These are phyloP conservation scores for Pleurotus platypus DNA, from an alignment of 768 basidiomycete genomes.

Conservation along the genomic window DNA sequence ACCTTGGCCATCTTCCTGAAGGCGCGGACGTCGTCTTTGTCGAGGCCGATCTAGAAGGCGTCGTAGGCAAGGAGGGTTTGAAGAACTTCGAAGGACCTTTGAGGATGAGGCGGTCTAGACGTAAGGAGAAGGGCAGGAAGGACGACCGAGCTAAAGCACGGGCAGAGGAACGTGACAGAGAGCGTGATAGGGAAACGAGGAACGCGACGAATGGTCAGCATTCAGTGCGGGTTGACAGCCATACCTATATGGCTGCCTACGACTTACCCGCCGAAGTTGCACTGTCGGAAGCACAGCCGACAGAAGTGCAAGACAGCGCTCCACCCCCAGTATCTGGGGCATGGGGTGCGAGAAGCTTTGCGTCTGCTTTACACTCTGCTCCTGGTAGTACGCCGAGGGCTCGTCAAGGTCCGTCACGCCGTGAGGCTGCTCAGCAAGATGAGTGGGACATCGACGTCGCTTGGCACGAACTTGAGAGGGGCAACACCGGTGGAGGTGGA, in stretches of 20 bases:
- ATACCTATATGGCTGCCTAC: conserved; percentile 10
- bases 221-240: conserved; percentile 12
- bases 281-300: conserved; percentile 13
- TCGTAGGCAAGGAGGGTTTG: conserved; percentile 74
- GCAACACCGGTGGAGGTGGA: conserved; percentile 14
- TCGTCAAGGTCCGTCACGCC: conserved; percentile 16
- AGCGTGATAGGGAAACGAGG: conserved; percentile 37
- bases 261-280: conserved; percentile 19
- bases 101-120: conserved; percentile 64
- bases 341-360: conserved; percentile 82
- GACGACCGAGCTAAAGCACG: conserved; percentile 81
- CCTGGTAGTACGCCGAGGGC: conserved; percentile 9
- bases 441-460: conserved; percentile 79
- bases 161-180: conserved; percentile 75
- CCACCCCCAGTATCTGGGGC: conserved; percentile 41
- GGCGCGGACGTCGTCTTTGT: conserved; percentile 92
- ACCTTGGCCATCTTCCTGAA: conserved; percentile 88
- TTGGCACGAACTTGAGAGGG: conserved; percentile 78
- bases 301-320: background rate
- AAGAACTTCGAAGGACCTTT: conserved; percentile 83
- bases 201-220: conserved; percentile 11
- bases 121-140: conserved; percentile 79
- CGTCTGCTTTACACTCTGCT: conserved; percentile 66
- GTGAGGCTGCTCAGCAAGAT: conserved; percentile 37
- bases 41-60: conserved; percentile 77